Evolutionary conservation across 441 rosid species (phyloP).

Genomic region (Rhodomyrtus psidioides): DNA sequence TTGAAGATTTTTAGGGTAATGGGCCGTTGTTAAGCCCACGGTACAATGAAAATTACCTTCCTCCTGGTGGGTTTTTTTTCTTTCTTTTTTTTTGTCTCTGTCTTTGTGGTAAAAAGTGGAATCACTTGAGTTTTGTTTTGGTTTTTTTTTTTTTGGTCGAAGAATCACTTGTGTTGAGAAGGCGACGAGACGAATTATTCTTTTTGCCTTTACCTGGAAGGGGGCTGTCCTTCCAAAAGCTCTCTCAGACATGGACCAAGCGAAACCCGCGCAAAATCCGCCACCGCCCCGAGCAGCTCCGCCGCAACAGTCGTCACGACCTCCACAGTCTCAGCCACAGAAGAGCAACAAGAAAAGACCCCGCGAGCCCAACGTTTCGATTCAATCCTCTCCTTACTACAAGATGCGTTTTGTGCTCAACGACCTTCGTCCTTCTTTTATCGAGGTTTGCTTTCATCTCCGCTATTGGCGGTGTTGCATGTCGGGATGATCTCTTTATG

Average conservation of each 20-base stretch:
- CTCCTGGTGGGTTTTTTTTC: no score
- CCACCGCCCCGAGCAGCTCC: neutral
- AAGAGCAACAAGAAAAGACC: neutral
- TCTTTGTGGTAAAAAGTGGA: neutral
- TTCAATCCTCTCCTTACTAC: neutral
- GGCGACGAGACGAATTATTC: neutral
- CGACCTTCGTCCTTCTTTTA: neutral
- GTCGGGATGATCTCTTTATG: neutral
- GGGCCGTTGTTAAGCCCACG: no score
- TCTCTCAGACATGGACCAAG: neutral
- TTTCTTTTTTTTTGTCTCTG: neutral
- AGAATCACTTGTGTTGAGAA: no score
- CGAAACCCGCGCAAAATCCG: neutral
- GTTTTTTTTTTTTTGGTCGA: no score
- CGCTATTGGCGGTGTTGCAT: neutral
- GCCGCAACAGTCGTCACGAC: neutral
- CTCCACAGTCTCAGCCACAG: neutral
- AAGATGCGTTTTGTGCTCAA: neutral
- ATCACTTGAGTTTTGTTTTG: no score
- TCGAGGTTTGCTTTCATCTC: neutral
- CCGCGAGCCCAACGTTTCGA: neutral
- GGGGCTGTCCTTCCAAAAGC: neutral
- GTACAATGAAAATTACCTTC: no score
- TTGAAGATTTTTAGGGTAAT: no score
- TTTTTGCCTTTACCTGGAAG: neutral